These are phyloP conservation scores for Cyclostephanos tholiformis DNA, from an alignment of 108 stramenopile genomes.

Conservation along the genomic window DNA sequence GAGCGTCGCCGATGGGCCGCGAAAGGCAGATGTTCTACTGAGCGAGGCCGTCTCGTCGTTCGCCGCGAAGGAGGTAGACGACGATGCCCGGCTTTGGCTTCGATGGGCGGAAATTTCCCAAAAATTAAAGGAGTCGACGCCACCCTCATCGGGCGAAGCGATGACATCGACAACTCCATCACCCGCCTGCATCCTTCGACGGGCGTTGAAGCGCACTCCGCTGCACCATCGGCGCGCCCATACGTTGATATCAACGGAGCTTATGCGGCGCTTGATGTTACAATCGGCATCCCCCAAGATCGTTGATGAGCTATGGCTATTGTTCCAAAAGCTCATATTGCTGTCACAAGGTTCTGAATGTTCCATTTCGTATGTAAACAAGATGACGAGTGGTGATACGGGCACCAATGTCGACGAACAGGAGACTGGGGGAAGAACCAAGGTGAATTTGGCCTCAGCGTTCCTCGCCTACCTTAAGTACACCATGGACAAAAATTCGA, in stretches of 20 bases:
- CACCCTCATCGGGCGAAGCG: conserved; percentile 7
- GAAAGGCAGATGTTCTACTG: conserved; percentile 45
- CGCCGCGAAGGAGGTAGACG: conserved; percentile 4
- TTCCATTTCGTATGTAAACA: conserved; percentile 7
- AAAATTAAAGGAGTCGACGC: conserved; percentile 10
- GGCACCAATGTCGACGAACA: background rate
- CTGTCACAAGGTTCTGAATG: conserved; percentile 54
- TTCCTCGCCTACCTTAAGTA: conserved; percentile 19
- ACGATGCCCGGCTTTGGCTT: conserved; percentile 55
- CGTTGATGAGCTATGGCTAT: conserved; percentile 24
- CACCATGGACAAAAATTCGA: conserved; percentile 9
- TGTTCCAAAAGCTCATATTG: conserved; percentile 67
- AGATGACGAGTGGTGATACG: background rate
- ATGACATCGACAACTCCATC: background rate
- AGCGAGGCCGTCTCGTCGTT: conserved; percentile 19
- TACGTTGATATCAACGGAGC: conserved; percentile 54
- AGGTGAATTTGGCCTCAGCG: conserved; percentile 17
- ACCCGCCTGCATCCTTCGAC: conserved; percentile 51
- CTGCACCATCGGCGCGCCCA: conserved; percentile 53
- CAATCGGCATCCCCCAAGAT: conserved; percentile 14
- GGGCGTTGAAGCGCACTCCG: conserved; percentile 52
- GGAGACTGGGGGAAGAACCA: background rate
- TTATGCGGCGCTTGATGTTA: conserved; percentile 57
- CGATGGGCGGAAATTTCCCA: conserved; percentile 58
- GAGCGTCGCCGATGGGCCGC: conserved; percentile 19